Base-by-base conservation (phyloP, 495 filamentous ascomycete species). In the Hypomontagnella monticulosa region DNA sequence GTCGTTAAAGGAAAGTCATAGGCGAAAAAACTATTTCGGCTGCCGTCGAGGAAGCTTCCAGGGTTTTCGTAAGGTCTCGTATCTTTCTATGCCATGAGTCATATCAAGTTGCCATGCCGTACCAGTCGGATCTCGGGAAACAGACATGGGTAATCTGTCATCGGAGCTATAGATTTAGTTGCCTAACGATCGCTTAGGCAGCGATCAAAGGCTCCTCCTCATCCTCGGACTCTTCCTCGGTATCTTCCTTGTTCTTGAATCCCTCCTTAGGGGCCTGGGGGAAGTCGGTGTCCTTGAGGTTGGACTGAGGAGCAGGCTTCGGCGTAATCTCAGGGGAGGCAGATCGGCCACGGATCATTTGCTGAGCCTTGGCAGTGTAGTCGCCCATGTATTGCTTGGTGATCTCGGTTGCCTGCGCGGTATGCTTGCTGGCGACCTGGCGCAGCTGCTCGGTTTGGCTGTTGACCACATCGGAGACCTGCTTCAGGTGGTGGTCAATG, bases 291-390 rank as follows among this genome's bases (percentile, higher is more conserved):
- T 73, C 72, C 71, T 79, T 79, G 57, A 79, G 51, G 62, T 76
- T 68, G 54, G 74, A 75, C 67, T 76, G 73, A 37, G 71, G 54
- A 23, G 76, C 61, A 14, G 72, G 70, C 67, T 81, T 81, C 64
- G 79, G 49, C 5, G 62, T 61, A 20, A 70, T 56, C 69, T 76
- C 80, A 66, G 74, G 76, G 52, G 74, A 78, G 66, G 79, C 66
- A 75, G 83, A 72, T 78, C 80, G 55, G 67, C 81, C 69, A 75
- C 80, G 75, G 71, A 83, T 67, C 76, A 92, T 85, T 55, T 86
- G 86, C 75, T 93, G 89, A 57, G 93, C 94, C 83, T 95, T 95
- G 74, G 85, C 80, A 54, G 90, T 89, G 76, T 95, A 93, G 70
- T 96, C 91, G 48, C 87, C 88, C 67, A 92, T 85, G 71, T 93